Evolutionary conservation across 2,329 filamentous ascomycete species (phyloP).

Genomic region (Elsinoe arachidis): DNA sequence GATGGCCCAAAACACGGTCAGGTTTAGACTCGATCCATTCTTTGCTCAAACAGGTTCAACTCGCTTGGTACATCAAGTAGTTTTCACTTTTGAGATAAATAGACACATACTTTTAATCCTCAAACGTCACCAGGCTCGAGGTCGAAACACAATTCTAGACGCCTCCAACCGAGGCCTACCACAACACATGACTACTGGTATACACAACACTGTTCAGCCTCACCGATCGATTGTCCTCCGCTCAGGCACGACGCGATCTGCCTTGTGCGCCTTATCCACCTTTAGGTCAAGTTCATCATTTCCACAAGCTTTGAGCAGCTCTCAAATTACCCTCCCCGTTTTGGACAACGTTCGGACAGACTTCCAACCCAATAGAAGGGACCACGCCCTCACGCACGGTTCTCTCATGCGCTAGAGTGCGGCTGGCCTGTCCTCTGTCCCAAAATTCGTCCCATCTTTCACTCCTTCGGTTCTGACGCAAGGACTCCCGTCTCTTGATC

Average conservation of each 20-base stretch:
- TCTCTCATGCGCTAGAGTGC: constrained; percentile 5
- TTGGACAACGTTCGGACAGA: constrained; percentile 7
- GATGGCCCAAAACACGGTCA: not conserved
- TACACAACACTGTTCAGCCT: constrained; percentile 5
- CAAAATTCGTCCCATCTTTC: constrained; percentile 5
- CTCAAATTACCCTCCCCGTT: not conserved
- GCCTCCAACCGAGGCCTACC: constrained; percentile 4
- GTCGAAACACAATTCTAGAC: constrained; percentile 1
- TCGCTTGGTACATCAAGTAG: not conserved
- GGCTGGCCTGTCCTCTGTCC: constrained; percentile 1
- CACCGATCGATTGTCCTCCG: not conserved
- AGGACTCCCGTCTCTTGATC: constrained; percentile 1
- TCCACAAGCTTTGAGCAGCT: constrained; percentile 1
- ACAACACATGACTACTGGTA: not conserved
- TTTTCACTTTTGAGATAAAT: not conserved
- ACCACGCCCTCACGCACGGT: constrained; percentile 11
- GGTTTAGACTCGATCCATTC: too few relatives aligned
- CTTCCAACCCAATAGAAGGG: not conserved
- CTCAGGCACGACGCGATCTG: not conserved
- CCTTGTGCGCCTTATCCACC: not conserved
- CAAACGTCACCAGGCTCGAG: not conserved
- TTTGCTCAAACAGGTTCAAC: not conserved
- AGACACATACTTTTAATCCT: not conserved
- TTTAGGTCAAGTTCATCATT: not conserved
- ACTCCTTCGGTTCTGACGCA: constrained; percentile 6